These are phyloP conservation scores for Trametopsis cervina DNA, from an alignment of 768 basidiomycete species.

Conservation along the genomic window DNA sequence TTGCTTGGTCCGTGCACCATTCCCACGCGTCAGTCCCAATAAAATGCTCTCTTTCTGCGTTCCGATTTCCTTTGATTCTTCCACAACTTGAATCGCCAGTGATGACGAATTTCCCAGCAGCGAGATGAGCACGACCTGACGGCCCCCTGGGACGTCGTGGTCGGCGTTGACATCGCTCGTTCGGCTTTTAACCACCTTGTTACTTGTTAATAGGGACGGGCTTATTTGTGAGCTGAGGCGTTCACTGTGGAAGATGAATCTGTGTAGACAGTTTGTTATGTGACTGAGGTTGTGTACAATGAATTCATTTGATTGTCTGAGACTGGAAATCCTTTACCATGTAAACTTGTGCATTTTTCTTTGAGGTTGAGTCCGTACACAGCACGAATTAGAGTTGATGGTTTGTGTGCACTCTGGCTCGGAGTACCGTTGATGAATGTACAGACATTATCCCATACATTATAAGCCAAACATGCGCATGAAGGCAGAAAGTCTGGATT, in stretches of 20 bases:
- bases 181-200: slow-evolving; percentile 20
- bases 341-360: too few relatives aligned
- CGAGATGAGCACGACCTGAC: slow-evolving; percentile 19
- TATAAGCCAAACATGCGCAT: too few relatives aligned
- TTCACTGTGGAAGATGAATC: slow-evolving; percentile 14
- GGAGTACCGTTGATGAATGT: too few relatives aligned
- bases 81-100: slow-evolving; percentile 18
- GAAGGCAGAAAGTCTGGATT: too few relatives aligned
- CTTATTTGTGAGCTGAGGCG: slow-evolving; percentile 14
- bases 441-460: too few relatives aligned
- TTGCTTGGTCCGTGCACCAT: slow-evolving; percentile 10
- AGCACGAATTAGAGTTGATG: too few relatives aligned
- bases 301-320: too few relatives aligned
- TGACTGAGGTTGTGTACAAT: too few relatives aligned
- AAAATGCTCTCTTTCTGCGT: not conserved
- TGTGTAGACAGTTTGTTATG: too few relatives aligned
- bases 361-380: too few relatives aligned
- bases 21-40: slow-evolving; percentile 10
- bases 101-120: slow-evolving; percentile 14
- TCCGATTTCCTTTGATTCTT: slow-evolving; percentile 14
- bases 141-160: slow-evolving; percentile 4
- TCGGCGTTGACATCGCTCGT: slow-evolving; percentile 22
- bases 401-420: too few relatives aligned
- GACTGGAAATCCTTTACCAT: too few relatives aligned
- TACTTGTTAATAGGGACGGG: slow-evolving; percentile 19